Percentiles rank a stretch among this genome's conserved stretches.
These are phyloP conservation scores for Dimargaris verticillata DNA, from an alignment of 192 early-diverging fungal genomes.

Conservation along the genomic window DNA sequence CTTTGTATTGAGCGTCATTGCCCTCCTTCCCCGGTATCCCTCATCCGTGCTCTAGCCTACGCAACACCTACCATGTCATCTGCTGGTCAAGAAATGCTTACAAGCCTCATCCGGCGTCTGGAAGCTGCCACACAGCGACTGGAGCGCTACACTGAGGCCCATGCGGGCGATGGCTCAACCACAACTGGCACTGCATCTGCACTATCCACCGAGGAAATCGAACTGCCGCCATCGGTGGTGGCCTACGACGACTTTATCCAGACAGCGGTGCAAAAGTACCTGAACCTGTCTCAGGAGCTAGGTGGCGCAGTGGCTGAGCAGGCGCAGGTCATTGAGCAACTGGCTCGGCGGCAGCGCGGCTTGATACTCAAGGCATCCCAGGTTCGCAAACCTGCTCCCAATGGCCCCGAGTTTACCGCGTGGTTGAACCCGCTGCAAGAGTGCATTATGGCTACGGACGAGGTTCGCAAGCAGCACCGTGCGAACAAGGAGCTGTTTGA, in stretches of 20 bases:
- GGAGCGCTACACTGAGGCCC: constrained; percentile 59
- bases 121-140: constrained; percentile 82
- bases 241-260: constrained; percentile 36
- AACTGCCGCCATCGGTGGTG: constrained; percentile 27
- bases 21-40: no score
- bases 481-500: constrained; percentile 44
- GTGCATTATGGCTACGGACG: constrained; percentile 43
- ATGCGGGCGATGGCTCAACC: constrained; percentile 26
- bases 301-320: constrained; percentile 40
- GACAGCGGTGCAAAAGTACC: constrained; percentile 25
- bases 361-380: constrained; percentile 56
- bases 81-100: constrained; percentile 11
- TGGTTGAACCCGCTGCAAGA: constrained; percentile 53
- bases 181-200: constrained; percentile 18
- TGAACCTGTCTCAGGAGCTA: constrained; percentile 28
- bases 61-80: not conserved
- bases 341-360: constrained; percentile 28
- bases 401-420: constrained; percentile 28
- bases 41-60: no score
- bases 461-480: constrained; percentile 65
- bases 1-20: no score
- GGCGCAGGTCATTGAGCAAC: constrained; percentile 17
- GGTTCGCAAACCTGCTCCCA: constrained; percentile 58
- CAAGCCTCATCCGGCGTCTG: constrained; percentile 68
- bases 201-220: constrained; percentile 16